Evolutionary conservation across 352 stramenopile species (phyloP).

Genomic region (Phytophthora ohioensis): DNA sequence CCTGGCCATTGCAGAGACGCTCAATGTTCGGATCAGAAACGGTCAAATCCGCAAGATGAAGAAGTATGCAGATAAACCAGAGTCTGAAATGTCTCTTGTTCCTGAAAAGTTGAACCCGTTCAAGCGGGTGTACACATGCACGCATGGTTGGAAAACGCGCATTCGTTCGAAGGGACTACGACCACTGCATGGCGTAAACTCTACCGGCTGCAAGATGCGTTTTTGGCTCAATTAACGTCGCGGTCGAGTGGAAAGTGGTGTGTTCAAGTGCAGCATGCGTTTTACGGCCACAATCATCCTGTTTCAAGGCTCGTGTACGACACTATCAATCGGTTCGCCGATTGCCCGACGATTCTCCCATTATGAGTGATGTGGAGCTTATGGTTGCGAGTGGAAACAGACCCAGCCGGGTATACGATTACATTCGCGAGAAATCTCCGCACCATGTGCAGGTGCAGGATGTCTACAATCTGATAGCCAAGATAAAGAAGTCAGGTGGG

Average conservation of each 20-base stretch:
- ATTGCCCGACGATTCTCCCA: neutral
- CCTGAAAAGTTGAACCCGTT: constrained; percentile 6
- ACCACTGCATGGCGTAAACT: neutral
- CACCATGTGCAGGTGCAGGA: constrained; percentile 4
- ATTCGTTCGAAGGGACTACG: constrained; percentile 6
- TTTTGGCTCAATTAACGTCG: constrained; percentile 1
- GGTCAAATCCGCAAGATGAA: constrained; percentile 2
- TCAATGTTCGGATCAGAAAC: constrained; percentile 4
- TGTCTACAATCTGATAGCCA: constrained; percentile 17
- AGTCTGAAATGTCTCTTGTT: neutral
- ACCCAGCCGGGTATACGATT: constrained; percentile 36
- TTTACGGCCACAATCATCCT: constrained; percentile 13
- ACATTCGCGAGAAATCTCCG: neutral
- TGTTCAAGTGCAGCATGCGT: neutral
- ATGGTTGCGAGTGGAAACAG: constrained; percentile 14
- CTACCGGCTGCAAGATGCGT: neutral
- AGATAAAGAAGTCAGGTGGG: constrained; percentile 18
- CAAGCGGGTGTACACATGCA: constrained; percentile 17
- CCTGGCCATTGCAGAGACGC: neutral
- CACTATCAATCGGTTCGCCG: neutral
- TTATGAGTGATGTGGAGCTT: constrained; percentile 11
- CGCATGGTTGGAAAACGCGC: constrained; percentile 12
- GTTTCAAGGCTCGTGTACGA: neutral
- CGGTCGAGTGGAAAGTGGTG: neutral
- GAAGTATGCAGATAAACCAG: neutral